phyloP scores from a whole-genome alignment of 345 rosid genomes.

The Brassica cretica region DNA sequence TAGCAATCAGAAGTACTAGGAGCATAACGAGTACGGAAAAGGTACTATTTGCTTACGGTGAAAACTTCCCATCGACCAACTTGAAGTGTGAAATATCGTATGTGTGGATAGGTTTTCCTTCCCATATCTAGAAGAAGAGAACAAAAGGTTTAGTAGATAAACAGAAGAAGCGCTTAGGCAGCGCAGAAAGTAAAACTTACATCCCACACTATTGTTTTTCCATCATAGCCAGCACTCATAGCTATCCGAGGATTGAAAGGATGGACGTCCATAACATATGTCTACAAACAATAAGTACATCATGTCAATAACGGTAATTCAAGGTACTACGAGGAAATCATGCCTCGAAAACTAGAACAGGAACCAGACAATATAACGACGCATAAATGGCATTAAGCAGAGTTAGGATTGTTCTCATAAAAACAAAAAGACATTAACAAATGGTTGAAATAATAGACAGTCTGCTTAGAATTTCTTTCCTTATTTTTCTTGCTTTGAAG shows the following conservation, averaged over 20 bases:
- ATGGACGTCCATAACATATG: conserved; percentile 97
- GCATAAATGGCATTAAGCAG: neutral
- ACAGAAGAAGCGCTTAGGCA: conserved; percentile 21
- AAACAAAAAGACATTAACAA: too few relatives aligned
- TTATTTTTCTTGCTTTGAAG: neutral
- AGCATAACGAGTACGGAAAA: conserved; percentile 8
- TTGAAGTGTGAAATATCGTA: conserved; percentile 90
- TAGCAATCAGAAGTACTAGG: conserved; percentile 22
- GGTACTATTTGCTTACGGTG: conserved; percentile 69
- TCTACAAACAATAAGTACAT: conserved; percentile 46
- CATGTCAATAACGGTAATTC: conserved; percentile 17
- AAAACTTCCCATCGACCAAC: conserved; percentile 99
- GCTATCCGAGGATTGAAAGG: conserved; percentile 98
- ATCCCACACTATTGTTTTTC: conserved; percentile 96
- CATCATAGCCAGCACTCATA: conserved; percentile 99
- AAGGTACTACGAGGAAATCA: neutral
- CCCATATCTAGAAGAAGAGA: conserved; percentile 78
- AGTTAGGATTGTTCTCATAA: neutral
- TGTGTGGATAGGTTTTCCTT: conserved; percentile 83
- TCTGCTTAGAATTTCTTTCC: neutral
- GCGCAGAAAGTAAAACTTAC: conserved; percentile 57
- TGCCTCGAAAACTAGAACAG: conserved; percentile 7
- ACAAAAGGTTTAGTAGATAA: conserved; percentile 29
- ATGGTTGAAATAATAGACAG: neutral
- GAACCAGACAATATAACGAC: conserved; percentile 2